Percentiles rank a stretch among this genome's conserved stretches.
These are phyloP conservation scores for Entamoeba nuttalli DNA, from an alignment of 208 protist species.

Conservation along the genomic window DNA sequence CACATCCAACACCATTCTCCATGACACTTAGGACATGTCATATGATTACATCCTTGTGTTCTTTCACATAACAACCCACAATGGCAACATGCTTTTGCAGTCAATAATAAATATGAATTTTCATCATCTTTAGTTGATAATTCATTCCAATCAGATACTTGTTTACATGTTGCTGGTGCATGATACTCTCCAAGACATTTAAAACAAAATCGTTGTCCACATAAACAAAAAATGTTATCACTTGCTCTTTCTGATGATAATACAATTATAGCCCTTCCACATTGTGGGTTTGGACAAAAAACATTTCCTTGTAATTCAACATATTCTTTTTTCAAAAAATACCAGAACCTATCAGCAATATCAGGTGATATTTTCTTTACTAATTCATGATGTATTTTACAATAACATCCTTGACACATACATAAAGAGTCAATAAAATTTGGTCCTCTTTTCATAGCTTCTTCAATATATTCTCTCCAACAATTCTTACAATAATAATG, in stretches of 20 bases:
- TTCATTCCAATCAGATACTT: neutral
- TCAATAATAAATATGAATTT: neutral
- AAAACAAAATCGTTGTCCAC: neutral
- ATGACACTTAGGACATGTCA: neutral
- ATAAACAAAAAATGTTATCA: neutral
- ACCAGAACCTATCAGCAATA: neutral
- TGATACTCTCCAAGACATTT: neutral
- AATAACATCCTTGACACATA: neutral
- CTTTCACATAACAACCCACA: neutral
- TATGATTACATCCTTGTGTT: neutral
- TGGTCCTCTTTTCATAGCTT: neutral
- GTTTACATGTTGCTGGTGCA: neutral
- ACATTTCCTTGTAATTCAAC: neutral
- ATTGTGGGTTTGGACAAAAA: neutral
- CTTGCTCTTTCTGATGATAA: neutral
- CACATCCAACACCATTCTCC: neutral
- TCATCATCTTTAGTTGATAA: neutral
- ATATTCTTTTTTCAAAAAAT: neutral
- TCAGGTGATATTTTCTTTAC: neutral
- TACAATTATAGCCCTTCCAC: neutral
- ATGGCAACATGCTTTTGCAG: neutral
- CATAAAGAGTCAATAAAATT: neutral
- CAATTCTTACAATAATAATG: neutral
- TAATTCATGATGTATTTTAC: neutral
- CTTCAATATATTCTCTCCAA: neutral